Percentiles rank a stretch among this genome's conserved stretches.
These are phyloP conservation scores for Pseudozyma pruni DNA, from an alignment of 1,284 basidiomycete species.

Conservation along the genomic window DNA sequence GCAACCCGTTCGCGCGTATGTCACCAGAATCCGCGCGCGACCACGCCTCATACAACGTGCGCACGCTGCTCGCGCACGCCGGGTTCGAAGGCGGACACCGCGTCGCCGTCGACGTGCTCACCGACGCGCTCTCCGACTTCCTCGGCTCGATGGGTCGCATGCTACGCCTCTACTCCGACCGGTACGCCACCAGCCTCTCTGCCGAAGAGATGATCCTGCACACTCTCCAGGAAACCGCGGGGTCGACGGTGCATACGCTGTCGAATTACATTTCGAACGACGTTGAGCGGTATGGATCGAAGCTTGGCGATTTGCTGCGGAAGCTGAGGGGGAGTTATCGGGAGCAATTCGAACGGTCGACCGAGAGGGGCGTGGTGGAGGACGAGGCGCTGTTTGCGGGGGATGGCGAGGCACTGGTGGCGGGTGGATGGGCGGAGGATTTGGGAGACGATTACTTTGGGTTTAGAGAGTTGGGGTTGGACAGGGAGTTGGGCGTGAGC, in stretches of 20 bases:
- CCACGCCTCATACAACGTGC: conserved; percentile 47
- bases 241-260: conserved; percentile 78
- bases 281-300: conserved; percentile 81
- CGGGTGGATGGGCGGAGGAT: conserved; percentile 85
- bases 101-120: conserved; percentile 80
- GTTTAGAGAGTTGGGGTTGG: conserved; percentile 86
- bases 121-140: conserved; percentile 82
- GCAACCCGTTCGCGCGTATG: conserved; percentile 24
- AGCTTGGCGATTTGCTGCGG: conserved; percentile 82
- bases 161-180: conserved; percentile 82
- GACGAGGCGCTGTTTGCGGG: conserved; percentile 84
- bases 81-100: conserved; percentile 61
- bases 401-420: conserved; percentile 78
- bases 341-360: conserved; percentile 74
- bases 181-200: conserved; percentile 80
- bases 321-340: conserved; percentile 84
- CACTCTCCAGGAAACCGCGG: conserved; percentile 86
- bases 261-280: conserved; percentile 90
- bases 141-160: conserved; percentile 86
- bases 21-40: conserved; percentile 43
- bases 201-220: conserved; percentile 92
- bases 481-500: conserved; percentile 83
- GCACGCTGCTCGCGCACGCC: conserved; percentile 58
- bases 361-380: conserved; percentile 69
- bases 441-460: conserved; percentile 95